Base-by-base conservation (phyloP, 202 grass and related monocot genomes). In the Tripidium arundinaceum region DNA sequence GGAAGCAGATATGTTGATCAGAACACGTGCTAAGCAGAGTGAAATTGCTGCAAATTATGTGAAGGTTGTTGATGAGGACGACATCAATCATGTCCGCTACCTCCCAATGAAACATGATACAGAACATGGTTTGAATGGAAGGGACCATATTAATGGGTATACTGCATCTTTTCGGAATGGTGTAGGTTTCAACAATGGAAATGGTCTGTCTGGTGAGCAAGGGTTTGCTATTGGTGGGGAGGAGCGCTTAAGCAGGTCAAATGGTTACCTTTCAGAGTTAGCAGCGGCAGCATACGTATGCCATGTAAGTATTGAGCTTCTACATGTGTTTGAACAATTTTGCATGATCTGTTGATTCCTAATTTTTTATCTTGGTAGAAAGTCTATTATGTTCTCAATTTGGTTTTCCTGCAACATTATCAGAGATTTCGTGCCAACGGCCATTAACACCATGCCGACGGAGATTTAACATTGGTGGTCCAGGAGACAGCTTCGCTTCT, bases 11-110 rank as follows among this genome's bases (percentile, higher is more conserved):
- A 84, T 94, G 85, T 84, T 94, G 63, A 94, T 97, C 40, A 86
- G 94, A 90, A 92, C 84, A 72, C 88, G 91, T 81, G 94, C 94
- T 81, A 90, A 89, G 67, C 91, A 92, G 62, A 97, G 91, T 83
- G 91, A 93, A 46, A 97, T 80, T 79, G 94, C 94, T 86, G 94
- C 94, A 84, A 97, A 87, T 62, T 97, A 97, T 86, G 91, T 94
- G n/a, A 88, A 94, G 78, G 84, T 80, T 73, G 85, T 89, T 61
- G 89, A 42, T 9, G 74, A 94, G 63, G 88, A 91, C 37, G 77
- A 82, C 22, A 65, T 68, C 46, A 77, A 4, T 89, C 83, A 77
- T 81, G 77, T 70, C 47, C 68, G 62, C 27, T 62, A 60, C 77
- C 77, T 74, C 74, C 58, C 68, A 59, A 55, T 82, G 37, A 86